A percentile compares a stretch with the other conserved stretches of the same genome.
These are phyloP conservation scores for Alternaria consortialis DNA, from an alignment of 2,329 filamentous ascomycete species.

Conservation along the genomic window DNA sequence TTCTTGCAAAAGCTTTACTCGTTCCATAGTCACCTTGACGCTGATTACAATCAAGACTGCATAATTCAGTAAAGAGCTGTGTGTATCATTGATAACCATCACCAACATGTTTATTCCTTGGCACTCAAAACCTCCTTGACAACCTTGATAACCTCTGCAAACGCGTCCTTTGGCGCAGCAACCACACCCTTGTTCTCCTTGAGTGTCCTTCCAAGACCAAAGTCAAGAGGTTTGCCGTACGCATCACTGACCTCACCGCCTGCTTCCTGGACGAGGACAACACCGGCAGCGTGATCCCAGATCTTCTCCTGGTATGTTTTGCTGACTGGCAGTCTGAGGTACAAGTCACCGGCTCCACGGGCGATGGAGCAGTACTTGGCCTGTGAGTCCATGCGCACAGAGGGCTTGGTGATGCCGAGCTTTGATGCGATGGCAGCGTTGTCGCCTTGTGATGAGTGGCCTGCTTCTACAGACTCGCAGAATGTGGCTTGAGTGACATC, in stretches of 20 bases:
- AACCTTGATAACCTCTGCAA: slow-evolving; percentile 77
- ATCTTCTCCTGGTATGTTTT: slow-evolving; percentile 98
- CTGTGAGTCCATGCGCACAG: slow-evolving; percentile 96
- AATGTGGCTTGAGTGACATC: slow-evolving; percentile 85
- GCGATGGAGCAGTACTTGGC: slow-evolving; percentile 98
- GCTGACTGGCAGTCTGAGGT: slow-evolving; percentile 85
- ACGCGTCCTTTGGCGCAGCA: slow-evolving; percentile 80
- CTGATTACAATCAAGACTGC: too few relatives aligned
- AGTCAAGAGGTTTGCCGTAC: slow-evolving; percentile 84
- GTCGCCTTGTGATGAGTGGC: slow-evolving; percentile 88
- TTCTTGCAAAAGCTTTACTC: too few relatives aligned
- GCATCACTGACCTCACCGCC: slow-evolving; percentile 93
- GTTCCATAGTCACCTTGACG: too few relatives aligned
- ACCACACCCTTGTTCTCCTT: slow-evolving; percentile 93
- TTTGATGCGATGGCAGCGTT: slow-evolving; percentile 83
- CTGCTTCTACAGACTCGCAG: slow-evolving; percentile 95
- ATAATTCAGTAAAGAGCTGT: too few relatives aligned
- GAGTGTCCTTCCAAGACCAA: slow-evolving; percentile 84
- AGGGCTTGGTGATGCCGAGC: slow-evolving; percentile 87
- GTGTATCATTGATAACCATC: too few relatives aligned
- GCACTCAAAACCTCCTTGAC: slow-evolving; percentile 78
- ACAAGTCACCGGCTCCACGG: slow-evolving; percentile 91
- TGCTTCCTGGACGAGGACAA: slow-evolving; percentile 92
- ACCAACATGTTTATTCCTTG: slow-evolving; percentile 23
- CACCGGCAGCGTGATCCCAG: slow-evolving; percentile 97